Percentiles rank a stretch among this genome's conserved stretches.
phyloP scores from a whole-genome alignment of 1,284 basidiomycete genomes.

The Mycosarcoma mackinlayi region DNA sequence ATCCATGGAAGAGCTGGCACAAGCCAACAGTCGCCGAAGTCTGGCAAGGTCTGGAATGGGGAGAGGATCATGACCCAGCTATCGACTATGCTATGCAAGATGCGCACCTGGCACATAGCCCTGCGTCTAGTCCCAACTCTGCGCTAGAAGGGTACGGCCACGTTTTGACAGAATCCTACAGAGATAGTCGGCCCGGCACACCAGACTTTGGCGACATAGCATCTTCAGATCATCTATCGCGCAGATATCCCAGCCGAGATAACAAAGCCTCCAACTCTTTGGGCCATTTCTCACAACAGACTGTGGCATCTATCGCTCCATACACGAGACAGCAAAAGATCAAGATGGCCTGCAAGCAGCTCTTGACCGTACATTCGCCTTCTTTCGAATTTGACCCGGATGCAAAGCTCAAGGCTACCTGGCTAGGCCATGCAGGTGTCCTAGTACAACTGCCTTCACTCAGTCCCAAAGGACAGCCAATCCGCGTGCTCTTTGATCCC shows the following conservation, averaged over 20 bases:
- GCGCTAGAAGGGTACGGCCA: background rate
- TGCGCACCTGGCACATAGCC: conserved; percentile 7
- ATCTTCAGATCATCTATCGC: background rate
- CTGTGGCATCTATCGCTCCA: conserved; percentile 9
- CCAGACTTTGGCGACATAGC: conserved; percentile 17
- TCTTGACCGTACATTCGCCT: conserved; percentile 36
- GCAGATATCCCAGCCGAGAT: background rate
- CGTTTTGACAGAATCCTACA: conserved; percentile 7
- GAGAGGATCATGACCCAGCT: conserved; percentile 37
- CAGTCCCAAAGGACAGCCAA: conserved; percentile 10
- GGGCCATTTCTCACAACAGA: conserved; percentile 3
- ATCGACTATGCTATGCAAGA: conserved; percentile 33
- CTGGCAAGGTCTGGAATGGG: conserved; percentile 60
- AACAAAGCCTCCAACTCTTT: background rate
- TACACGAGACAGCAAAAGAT: conserved; percentile 29
- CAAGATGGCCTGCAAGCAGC: conserved; percentile 28
- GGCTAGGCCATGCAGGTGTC: conserved; percentile 65
- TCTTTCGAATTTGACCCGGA: conserved; percentile 29
- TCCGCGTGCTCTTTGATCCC: conserved; percentile 62
- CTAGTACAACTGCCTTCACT: conserved; percentile 55
- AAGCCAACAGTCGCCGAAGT: conserved; percentile 54
- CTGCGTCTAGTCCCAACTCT: background rate
- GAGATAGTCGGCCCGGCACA: conserved; percentile 21
- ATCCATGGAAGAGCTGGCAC: conserved; percentile 63
- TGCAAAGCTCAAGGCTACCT: conserved; percentile 48